Percentiles rank a stretch among this genome's conserved stretches.
Conservation (phyloP, 2,329 filamentous ascomycete species). For the Cryoendolithus antarcticus region DNA sequence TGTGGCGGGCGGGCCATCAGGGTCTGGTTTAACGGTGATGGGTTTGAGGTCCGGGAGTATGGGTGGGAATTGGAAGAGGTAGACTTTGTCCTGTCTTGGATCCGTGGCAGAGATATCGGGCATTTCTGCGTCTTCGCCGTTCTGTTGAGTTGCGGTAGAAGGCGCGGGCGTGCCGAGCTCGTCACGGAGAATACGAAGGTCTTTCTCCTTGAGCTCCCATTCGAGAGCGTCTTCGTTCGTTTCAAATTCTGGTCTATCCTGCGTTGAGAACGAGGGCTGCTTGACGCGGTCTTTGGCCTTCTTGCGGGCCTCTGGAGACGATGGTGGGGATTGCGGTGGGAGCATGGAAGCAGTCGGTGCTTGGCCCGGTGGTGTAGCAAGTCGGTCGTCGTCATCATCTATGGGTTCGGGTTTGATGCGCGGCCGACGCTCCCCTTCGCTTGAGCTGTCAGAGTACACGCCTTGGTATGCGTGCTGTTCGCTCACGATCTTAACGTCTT, state of each 20-base stretch:
- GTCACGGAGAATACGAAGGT: conserved; percentile 33
- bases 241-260: conserved; percentile 32
- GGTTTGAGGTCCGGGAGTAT: conserved; percentile 45
- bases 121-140: conserved; percentile 34
- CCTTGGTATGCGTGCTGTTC: conserved; percentile 31
- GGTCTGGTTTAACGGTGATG: conserved; percentile 22
- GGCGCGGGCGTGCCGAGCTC: conserved; percentile 32
- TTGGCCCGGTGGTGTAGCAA: conserved; percentile 10
- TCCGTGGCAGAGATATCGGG: conserved; percentile 19
- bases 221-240: conserved; percentile 42
- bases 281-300: conserved; percentile 19
- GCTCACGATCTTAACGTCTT: conserved; percentile 31
- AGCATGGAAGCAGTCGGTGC: conserved; percentile 6
- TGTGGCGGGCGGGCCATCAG: conserved; percentile 11
- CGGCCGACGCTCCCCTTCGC: conserved; percentile 24
- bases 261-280: conserved; percentile 4
- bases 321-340: conserved; percentile 19
- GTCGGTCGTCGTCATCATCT: conserved; percentile 31
- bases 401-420: conserved; percentile 42
- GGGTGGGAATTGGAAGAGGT: conserved; percentile 53
- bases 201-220: conserved; percentile 35
- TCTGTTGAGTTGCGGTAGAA: conserved; percentile 26
- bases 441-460: conserved; percentile 31
- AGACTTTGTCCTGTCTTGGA: conserved; percentile 41
- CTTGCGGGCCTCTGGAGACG: conserved; percentile 22